Conservation (phyloP, 441 rosid genomes). For the Gossypium schwendimanii region DNA sequence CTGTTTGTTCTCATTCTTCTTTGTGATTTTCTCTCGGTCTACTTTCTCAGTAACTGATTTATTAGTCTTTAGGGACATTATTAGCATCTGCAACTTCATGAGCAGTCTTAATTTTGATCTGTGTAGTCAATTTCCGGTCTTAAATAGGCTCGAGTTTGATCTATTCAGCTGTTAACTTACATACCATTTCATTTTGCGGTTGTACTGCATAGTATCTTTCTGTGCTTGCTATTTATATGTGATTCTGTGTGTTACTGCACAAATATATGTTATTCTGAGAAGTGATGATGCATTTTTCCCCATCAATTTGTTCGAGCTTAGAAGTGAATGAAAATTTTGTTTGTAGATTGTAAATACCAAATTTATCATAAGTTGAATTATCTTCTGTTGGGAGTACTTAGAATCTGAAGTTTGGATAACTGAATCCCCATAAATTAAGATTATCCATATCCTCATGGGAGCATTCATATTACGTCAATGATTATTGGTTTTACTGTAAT, state of each 20-base stretch:
- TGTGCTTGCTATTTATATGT: not conserved
- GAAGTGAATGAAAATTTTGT: not conserved
- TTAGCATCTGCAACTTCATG: not conserved
- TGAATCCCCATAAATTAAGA: not conserved
- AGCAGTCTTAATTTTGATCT: not conserved
- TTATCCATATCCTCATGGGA: not conserved
- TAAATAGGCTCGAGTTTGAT: not conserved
- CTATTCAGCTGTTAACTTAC: not conserved
- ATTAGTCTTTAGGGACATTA: not conserved
- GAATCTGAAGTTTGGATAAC: conserved; percentile 7
- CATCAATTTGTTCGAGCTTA: not conserved
- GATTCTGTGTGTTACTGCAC: not conserved
- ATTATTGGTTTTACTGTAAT: not conserved
- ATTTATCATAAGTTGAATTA: not conserved
- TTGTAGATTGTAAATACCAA: not conserved
- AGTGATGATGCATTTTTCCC: not conserved
- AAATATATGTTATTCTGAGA: not conserved
- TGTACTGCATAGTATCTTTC: not conserved
- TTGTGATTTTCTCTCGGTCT: not conserved
- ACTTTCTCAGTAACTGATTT: not conserved
- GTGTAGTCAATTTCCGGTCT: not conserved
- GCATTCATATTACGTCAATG: not conserved
- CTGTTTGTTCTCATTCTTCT: not conserved
- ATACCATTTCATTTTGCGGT: not conserved
- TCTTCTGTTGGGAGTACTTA: not conserved